Evolutionary conservation across 169 alveolate genomes (phyloP), one percentile per base, ranked within the genome.

Genomic region (Eimeria acervulina): DNA sequence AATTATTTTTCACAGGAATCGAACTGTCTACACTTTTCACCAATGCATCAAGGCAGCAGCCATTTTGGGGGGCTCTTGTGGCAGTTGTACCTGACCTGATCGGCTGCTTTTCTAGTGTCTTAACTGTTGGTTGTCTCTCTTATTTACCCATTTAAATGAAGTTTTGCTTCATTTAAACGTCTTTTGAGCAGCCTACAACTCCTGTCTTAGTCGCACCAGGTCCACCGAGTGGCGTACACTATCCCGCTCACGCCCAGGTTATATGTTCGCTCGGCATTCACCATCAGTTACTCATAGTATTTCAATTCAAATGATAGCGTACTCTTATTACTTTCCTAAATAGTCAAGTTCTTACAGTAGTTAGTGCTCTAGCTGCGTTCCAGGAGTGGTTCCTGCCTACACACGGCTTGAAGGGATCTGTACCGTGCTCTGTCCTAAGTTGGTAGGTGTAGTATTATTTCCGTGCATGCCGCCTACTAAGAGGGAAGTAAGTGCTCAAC

Each of bases 41-140:
- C 72, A 61, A 61, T 36, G 38, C 72, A 61, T 19, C 72, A 61
- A 61, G 72, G 36, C 83, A 72, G 52, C 83, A 72, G 52, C 52
- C 83, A 31, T 38, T 72, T 15, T 38, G 51, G 83, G 83, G 47
- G 83, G 83, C 83, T 72, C 83, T 2, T 52, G 42, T 38, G 83
- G 52, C 51, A 72, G 42, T 33, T 31, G 51, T 72, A 72, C 83
- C 83, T 72, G 83, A 72, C 83, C 51, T 72, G 83, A 72, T 72
- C 83, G 52, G 83, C 21, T 72, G 83, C 83, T 36, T 52, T 31
- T 38, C 52, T 13, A 17, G 83, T 72, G 8, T 38, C 51, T 72
- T 28, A 31, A 72, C 83, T 13, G 13, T 36, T 15, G 7, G 31
- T 19, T 12, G 31, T 72, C 31, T 33, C 26, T 26, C 72, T 31